Percentiles rank a stretch among this genome's conserved stretches.
phyloP scores from a whole-genome alignment of 2,329 filamentous ascomycete species.

The Cladosporium sp. region DNA sequence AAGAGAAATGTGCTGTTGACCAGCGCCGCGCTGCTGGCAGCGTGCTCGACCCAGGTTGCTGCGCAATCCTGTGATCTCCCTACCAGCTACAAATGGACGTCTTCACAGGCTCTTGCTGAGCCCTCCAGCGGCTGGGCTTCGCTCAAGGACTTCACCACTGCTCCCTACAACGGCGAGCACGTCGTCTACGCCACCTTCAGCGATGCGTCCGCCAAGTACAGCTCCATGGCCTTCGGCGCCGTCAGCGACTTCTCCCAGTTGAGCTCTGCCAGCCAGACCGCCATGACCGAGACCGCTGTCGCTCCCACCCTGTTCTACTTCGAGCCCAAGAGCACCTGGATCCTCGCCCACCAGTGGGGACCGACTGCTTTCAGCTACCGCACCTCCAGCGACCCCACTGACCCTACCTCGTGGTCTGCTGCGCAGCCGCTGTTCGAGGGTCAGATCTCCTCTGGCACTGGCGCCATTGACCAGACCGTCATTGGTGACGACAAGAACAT shows the following conservation, averaged over 20 bases:
- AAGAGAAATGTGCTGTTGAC: conserved; percentile 11
- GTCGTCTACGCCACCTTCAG: conserved; percentile 57
- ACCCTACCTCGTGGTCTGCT: conserved; percentile 54
- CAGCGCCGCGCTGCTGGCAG: conserved; percentile 12
- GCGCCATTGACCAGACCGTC: conserved; percentile 59
- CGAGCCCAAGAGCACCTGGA: conserved; percentile 56
- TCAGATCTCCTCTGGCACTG: conserved; percentile 49
- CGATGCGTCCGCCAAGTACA: conserved; percentile 43
- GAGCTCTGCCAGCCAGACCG: conserved; percentile 49
- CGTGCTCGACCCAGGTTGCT: neutral
- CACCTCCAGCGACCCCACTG: conserved; percentile 55
- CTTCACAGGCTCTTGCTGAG: conserved; percentile 41
- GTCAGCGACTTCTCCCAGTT: conserved; percentile 54
- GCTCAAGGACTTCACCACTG: conserved; percentile 61
- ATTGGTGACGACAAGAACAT: conserved; percentile 59
- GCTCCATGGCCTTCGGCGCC: conserved; percentile 56
- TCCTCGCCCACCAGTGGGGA: conserved; percentile 65
- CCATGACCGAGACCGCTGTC: conserved; percentile 46
- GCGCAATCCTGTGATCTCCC: conserved; percentile 46
- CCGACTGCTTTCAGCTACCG: conserved; percentile 56
- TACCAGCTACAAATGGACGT: conserved; percentile 52
- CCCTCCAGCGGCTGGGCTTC: conserved; percentile 53
- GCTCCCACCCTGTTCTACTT: conserved; percentile 64
- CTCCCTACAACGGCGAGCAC: conserved; percentile 54
- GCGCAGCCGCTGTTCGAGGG: conserved; percentile 55